A percentile compares a stretch with the other conserved stretches of the same genome.
These are phyloP conservation scores for Coemansia sp. DNA, from an alignment of 192 early-diverging fungal genomes.

Conservation along the genomic window DNA sequence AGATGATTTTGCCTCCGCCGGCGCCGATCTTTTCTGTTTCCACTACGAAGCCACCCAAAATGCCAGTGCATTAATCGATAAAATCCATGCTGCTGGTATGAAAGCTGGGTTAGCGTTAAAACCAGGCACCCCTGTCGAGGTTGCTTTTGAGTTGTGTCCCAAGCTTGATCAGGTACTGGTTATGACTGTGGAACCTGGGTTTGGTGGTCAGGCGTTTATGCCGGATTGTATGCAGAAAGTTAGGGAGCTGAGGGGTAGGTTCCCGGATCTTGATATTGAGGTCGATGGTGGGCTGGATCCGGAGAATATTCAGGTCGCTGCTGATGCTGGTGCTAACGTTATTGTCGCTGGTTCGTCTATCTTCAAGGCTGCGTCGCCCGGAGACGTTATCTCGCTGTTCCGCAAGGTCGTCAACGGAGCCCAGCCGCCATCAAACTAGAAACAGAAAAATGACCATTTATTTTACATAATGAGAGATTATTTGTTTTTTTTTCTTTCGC, in stretches of 20 bases:
- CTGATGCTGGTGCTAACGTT: slow-evolving; percentile 92
- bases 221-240: slow-evolving; percentile 84
- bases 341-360: slow-evolving; percentile 95
- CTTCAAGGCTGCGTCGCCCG: slow-evolving; percentile 76
- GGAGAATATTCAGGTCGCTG: slow-evolving; percentile 83
- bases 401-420: slow-evolving; percentile 43
- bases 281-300: slow-evolving; percentile 90
- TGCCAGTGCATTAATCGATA: slow-evolving; percentile 72
- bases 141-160: slow-evolving; percentile 57
- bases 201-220: slow-evolving; percentile 97
- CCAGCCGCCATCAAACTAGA: slow-evolving; percentile 3
- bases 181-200: slow-evolving; percentile 98
- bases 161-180: slow-evolving; percentile 86
- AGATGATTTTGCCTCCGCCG: slow-evolving; percentile 89
- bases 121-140: slow-evolving; percentile 78
- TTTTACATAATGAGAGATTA: too few relatives aligned
- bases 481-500: too few relatives aligned
- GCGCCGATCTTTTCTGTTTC: slow-evolving; percentile 85
- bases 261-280: slow-evolving; percentile 88
- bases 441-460: too few relatives aligned
- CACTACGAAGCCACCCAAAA: slow-evolving; percentile 90
- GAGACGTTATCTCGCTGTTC: slow-evolving; percentile 67
- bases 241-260: slow-evolving; percentile 65
- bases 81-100: slow-evolving; percentile 83
- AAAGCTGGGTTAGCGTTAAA: slow-evolving; percentile 92